Evolutionary conservation across 2,329 filamentous ascomycete genomes (phyloP), one percentile per base, ranked within the genome.

Genomic region (Trichoderma aggressivum): DNA sequence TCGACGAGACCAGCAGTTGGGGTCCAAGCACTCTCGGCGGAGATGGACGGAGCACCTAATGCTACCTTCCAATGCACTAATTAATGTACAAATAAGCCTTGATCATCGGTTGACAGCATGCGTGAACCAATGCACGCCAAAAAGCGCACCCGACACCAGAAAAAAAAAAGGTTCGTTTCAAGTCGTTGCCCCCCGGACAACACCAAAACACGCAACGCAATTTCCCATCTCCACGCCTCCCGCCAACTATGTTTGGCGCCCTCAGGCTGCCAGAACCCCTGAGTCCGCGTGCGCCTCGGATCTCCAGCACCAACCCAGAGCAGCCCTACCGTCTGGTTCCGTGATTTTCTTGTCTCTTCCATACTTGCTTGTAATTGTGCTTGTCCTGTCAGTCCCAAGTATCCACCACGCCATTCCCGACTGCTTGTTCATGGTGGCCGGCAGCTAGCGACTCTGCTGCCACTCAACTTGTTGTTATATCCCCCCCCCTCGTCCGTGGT

Each of bases 161-260:
- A 28, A 59, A 63, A 60, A 64, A 63, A 59, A 70, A 67, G 64
- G 28, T 65, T 39, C 68, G 71, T 69, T 72, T 72, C 71, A 72
- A 64, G 59, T 64, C 26, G 59, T 59, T 53, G 28, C 53, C 68
- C 68, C 70, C 70, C 62, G 59, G 63, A 71, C 70, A 67, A 70
- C 70, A 68, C 62, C 70, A 67, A 59, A 62, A 61, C 62, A 62
- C 72, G 71, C 73, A 74, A 72, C 76, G 76, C 75, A 78, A 78
- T 78, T 78, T 78, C 75, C 68, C 72, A 71, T 71, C 72, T 70
- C 60, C 72, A 72, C 72, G 70, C 36, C 72, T 61, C 56, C 66
- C 70, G 67, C 72, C 72, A 69, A 63, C 71, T 65, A 71, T 70
- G 58, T 69, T 56, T 56, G 59, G 59, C 70, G 59, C 58, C 55